A percentile compares a stretch with the other conserved stretches of the same genome.
Conservation (phyloP, 768 basidiomycete genomes). For the Strobilomyces dryophilus region DNA sequence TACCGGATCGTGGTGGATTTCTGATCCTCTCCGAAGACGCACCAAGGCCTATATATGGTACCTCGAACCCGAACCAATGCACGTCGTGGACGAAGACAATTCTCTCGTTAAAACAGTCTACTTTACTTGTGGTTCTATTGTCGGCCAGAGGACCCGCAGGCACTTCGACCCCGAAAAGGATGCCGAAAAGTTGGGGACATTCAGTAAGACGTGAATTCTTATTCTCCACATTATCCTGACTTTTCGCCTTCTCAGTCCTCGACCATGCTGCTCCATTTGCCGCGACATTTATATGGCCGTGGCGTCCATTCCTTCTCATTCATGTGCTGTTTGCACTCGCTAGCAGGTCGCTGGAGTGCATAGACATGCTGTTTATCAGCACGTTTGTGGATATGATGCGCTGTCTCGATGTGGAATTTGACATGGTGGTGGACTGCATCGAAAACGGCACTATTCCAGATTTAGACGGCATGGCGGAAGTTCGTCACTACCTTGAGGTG, state of each 20-base stretch:
- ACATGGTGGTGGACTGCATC: background rate
- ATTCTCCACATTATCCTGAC: background rate
- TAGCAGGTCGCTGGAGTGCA: slow-evolving; percentile 3
- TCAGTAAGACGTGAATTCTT: background rate
- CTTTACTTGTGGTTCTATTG: background rate
- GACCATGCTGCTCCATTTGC: slow-evolving; percentile 6
- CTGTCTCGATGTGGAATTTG: background rate
- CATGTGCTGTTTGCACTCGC: slow-evolving; percentile 7
- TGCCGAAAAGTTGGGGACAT: slow-evolving; percentile 9
- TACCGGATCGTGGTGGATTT: background rate
- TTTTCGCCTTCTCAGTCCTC: background rate
- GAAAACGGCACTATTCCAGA: background rate
- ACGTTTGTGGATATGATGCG: slow-evolving; percentile 1
- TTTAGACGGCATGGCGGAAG: background rate
- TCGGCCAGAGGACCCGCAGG: background rate
- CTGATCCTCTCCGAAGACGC: background rate
- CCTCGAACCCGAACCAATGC: background rate
- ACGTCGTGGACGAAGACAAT: background rate
- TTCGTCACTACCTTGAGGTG: slow-evolving; percentile 4
- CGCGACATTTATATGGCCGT: slow-evolving; percentile 1
- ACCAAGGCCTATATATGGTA: background rate
- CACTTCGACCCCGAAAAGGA: background rate
- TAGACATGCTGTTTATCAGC: background rate
- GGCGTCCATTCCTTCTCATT: slow-evolving; percentile 12
- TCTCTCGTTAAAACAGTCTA: background rate